Evolutionary conservation across 257 asterid genomes (phyloP), one percentile per base, ranked within the genome.

Genomic region (Vinca minor): DNA sequence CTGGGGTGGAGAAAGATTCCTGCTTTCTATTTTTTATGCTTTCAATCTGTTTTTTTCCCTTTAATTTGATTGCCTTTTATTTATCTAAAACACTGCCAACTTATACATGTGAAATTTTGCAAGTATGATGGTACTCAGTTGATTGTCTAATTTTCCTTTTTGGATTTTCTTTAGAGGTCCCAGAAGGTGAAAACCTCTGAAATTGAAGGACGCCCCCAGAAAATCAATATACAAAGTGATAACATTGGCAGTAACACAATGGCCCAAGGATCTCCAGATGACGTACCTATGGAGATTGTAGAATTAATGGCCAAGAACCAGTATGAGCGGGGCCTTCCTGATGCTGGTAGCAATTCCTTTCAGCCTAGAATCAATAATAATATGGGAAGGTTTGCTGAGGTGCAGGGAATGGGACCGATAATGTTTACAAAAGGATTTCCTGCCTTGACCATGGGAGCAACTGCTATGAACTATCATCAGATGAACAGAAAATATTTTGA

Each of bases 241-340:
- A 78, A 64, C 53, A 78, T 77, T 45, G 71, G 62, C 14, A 69
- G 75, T 42, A 66, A 69, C 55, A 67, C 54, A n/a, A 38, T 55
- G 45, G 84, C 76, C 46, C 78, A 55, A 60, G 81, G 74, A 50
- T 65, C 77, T 35, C 70, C 86, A 20, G 95, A 90, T 71, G 95
- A 85, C 41, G 81, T 87, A 35, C 95, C 95, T 0, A 89, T 89
- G 95, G 98, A 87, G 52, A 83, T 93, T 56, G 97, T 87, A 12
- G 95, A 87, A 57, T 73, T 87, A 7, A 67, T 89, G 81, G 97
- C 96, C 50, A 72, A 62, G 77, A 80, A 85, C 53, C 91, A 82
- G 66, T 85, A 69, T 14, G 97, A 92, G 70, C 71, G 89, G 71
- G 81, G 77, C 26, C 81, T 77, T 56, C 88, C 75, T 39, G 73